A percentile compares a stretch with the other conserved stretches of the same genome.
Conservation (phyloP, 306 rosid genomes). For the Cucumis melo region DNA sequence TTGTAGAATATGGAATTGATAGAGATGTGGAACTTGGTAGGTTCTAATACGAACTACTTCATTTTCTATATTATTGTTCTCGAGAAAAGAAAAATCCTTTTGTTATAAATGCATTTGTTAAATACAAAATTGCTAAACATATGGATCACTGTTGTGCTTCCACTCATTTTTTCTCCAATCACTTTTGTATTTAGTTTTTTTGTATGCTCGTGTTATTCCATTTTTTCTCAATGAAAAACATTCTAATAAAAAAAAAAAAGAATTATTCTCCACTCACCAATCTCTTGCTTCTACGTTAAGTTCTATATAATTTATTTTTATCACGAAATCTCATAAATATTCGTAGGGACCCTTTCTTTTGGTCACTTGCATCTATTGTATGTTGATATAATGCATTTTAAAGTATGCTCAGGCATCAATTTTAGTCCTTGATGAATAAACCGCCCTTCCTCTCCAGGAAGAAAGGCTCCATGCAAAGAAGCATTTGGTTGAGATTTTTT, state of each 20-base stretch:
- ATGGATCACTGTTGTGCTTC: background rate
- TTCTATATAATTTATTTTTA: background rate
- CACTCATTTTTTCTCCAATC: background rate
- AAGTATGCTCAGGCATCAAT: background rate
- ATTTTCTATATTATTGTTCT: background rate
- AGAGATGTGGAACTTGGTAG: conserved; percentile 88
- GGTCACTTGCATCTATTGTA: background rate
- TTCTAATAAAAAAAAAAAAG: too few species aligned
- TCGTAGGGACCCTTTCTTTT: background rate
- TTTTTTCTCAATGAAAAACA: too few species aligned
- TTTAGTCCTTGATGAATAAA: background rate
- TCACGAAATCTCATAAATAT: background rate
- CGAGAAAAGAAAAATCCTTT: background rate
- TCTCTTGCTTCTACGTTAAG: background rate
- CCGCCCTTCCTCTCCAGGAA: background rate
- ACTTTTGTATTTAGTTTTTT: too few species aligned
- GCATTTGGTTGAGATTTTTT: background rate
- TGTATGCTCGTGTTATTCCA: too few species aligned
- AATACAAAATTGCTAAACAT: background rate
- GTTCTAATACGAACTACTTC: conserved; percentile 11
- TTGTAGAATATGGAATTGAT: conserved; percentile 80
- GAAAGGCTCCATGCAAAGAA: background rate
- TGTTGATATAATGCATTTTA: background rate
- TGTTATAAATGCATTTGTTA: background rate
- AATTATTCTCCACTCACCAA: background rate